phyloP scores from a whole-genome alignment of 2,329 filamentous ascomycete species.

The Colletotrichum camelliae region DNA sequence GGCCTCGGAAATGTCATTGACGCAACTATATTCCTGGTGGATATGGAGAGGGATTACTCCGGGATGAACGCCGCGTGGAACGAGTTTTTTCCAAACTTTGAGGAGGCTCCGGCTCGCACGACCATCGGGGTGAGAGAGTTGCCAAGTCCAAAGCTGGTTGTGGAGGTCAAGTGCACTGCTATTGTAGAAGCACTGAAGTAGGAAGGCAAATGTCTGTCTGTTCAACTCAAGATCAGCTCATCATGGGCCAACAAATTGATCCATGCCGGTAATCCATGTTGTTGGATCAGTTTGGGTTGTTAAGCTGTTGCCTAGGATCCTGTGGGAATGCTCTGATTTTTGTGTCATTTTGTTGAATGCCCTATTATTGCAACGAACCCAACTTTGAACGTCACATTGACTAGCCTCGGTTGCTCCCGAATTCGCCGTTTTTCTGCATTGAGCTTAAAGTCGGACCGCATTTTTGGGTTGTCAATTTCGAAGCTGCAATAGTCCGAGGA shows the following conservation, averaged over 20 bases:
- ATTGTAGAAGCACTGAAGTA: background rate
- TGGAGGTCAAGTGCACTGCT: background rate
- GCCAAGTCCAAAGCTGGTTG: background rate
- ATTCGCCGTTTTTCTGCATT: background rate
- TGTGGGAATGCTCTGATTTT: background rate
- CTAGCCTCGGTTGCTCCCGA: background rate
- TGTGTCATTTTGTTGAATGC: background rate
- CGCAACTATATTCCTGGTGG: background rate
- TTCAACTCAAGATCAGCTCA: background rate
- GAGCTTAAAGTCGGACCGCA: background rate
- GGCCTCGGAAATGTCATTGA: background rate
- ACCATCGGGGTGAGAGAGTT: background rate
- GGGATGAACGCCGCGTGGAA: background rate
- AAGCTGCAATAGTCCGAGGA: background rate
- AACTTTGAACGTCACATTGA: background rate
- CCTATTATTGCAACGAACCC: background rate
- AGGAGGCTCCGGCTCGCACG: background rate
- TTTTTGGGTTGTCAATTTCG: background rate
- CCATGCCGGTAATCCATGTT: background rate
- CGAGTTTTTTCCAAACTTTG: background rate
- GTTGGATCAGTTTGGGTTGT: background rate
- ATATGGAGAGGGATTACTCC: background rate
- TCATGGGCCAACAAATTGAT: background rate
- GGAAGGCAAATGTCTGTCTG: background rate
- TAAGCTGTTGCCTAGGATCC: background rate